Evolutionary conservation across 441 rosid species (phyloP).

Genomic region (Gossypium trilobum): DNA sequence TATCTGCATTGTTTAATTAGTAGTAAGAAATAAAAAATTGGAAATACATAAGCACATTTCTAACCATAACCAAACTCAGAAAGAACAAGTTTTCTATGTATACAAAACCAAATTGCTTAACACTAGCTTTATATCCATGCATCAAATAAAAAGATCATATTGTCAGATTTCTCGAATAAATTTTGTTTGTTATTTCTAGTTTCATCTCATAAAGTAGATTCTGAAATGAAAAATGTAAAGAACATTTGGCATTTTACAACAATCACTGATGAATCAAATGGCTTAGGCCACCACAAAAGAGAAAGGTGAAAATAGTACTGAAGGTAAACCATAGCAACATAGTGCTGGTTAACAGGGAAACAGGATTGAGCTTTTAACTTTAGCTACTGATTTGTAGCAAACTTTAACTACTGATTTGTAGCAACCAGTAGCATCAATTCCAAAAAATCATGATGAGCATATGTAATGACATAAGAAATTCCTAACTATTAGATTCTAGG

Average conservation of each 20-base stretch:
- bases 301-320: not conserved
- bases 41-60: not conserved
- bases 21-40: not conserved
- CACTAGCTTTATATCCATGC: not conserved
- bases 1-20: constrained; percentile 49
- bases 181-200: not conserved
- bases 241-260: not conserved
- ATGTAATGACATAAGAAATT: not conserved
- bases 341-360: not conserved
- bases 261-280: not conserved
- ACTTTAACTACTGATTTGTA: not conserved
- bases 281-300: not conserved
- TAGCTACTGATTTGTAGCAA: not conserved
- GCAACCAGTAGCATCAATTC: not conserved
- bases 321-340: not conserved
- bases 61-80: not conserved
- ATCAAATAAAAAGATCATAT: not conserved
- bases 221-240: not conserved
- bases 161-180: not conserved
- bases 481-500: not conserved
- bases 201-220: not conserved
- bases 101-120: constrained; percentile 1
- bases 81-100: not conserved
- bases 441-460: not conserved
- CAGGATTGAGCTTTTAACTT: not conserved